Evolutionary conservation across 2,329 filamentous ascomycete species (phyloP).

Genomic region (Fusarium verticillioides): DNA sequence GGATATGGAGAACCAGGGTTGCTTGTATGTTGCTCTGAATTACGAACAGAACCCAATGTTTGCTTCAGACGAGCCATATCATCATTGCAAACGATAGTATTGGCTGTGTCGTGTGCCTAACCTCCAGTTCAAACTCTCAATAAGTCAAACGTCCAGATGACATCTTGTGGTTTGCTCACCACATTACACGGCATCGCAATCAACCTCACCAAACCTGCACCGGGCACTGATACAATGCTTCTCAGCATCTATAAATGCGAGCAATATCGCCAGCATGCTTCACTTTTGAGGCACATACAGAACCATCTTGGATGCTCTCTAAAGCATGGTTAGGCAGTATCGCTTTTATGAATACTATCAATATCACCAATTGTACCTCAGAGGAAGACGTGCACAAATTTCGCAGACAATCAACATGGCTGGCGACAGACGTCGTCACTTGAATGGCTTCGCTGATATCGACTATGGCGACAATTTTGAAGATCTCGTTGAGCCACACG

Average conservation of each 20-base stretch:
- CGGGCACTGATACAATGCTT: neutral
- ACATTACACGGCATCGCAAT: neutral
- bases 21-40: neutral
- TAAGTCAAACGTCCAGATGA: neutral
- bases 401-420: neutral
- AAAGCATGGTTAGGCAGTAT: constrained; percentile 1
- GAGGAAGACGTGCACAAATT: neutral
- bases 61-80: too few species aligned
- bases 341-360: neutral
- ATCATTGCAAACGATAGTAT: neutral
- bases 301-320: neutral
- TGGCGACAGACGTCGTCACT: neutral
- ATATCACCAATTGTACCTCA: neutral
- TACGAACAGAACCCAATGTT: neutral
- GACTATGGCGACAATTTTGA: neutral
- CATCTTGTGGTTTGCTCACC: neutral
- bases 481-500: neutral
- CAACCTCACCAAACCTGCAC: constrained; percentile 9
- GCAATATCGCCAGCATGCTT: neutral
- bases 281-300: too few species aligned
- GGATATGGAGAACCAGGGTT: neutral
- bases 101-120: neutral
- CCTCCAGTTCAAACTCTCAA: neutral
- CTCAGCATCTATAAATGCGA: constrained; percentile 10
- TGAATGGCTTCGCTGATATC: constrained; percentile 11